Conservation (phyloP, 352 stramenopile genomes). For the Elongisporangium anandrum region DNA sequence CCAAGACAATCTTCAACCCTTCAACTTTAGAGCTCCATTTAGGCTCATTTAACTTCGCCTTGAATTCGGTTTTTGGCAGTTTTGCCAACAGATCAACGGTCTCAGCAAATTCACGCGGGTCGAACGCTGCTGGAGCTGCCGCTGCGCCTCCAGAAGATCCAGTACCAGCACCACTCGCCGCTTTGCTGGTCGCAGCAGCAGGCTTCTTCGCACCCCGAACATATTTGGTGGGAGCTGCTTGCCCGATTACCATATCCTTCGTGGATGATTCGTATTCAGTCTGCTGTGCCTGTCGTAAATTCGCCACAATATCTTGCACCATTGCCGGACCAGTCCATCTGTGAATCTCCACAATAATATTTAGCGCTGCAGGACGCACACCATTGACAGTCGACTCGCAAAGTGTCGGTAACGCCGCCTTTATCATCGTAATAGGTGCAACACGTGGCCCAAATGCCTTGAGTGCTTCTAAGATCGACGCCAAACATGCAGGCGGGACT, state of each 20-base stretch:
- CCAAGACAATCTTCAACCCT: slow-evolving; percentile 81
- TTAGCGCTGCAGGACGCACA: slow-evolving; percentile 73
- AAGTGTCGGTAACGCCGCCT: slow-evolving; percentile 55
- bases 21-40: slow-evolving; percentile 89
- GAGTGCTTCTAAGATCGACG: slow-evolving; percentile 60
- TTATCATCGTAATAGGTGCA: slow-evolving; percentile 65
- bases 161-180: slow-evolving; percentile 5
- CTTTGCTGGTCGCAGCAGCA: slow-evolving; percentile 7
- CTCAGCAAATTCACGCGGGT: slow-evolving; percentile 82
- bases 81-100: slow-evolving; percentile 82
- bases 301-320: slow-evolving; percentile 74
- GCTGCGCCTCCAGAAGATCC: slow-evolving; percentile 5
- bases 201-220: slow-evolving; percentile 54
- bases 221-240: slow-evolving; percentile 66
- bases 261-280: slow-evolving; percentile 77
- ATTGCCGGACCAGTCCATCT: slow-evolving; percentile 72
- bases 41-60: slow-evolving; percentile 56
- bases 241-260: slow-evolving; percentile 65
- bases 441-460: slow-evolving; percentile 79
- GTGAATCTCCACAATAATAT: slow-evolving; percentile 77
- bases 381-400: slow-evolving; percentile 82
- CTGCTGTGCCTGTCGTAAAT: slow-evolving; percentile 76
- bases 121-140: slow-evolving; percentile 31
- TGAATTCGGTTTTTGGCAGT: slow-evolving; percentile 76
- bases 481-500: slow-evolving; percentile 68